Evolutionary conservation across 129 eudicot genomes (phyloP), one percentile per base, ranked within the genome.

Genomic region (Pittosporum tobira): DNA sequence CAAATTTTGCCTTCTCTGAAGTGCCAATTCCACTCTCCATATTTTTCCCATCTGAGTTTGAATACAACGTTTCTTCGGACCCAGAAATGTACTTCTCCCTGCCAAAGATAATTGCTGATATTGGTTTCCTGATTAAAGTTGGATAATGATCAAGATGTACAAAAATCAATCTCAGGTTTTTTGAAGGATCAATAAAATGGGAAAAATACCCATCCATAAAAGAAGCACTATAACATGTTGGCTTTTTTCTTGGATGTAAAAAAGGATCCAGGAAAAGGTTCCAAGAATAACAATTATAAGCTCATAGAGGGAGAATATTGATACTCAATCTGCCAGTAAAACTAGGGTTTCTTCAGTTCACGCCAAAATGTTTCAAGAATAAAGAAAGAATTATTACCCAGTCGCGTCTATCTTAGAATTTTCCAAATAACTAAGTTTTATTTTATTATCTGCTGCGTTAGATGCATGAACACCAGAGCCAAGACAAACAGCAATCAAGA

Each of bases 381-480:
- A 21, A 52, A 46, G 60, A 54, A 15, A 43, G 31, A 68, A 48
- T 55, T 63, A 53, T n/a, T 84, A 88, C 96, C 61, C 57, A 43
- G 51, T 59, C 46, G 34, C 70, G 10, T 42, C 77, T 64, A 64
- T 43, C 21, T 37, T 14, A 68, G 58, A 43, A 59, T 48, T 63
- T 47, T 67, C 62, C 50, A 61, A 44, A 49, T 15, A 63, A 47
- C 66, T 48, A 29, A 88, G 91, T 62, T 88, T 88, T 25, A 46
- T 75, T 70, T 59, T 54, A 58, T 81, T 81, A 61, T 88, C 96
- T n/a, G 72, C 71, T 24, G 85, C 82, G 61, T 81, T 85, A 58
- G 97, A 89, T 55, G 76, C 55, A 67, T 89, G 95, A 48, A 88
- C 88, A 22, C 73, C 74, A 22, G 93, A 71, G 25, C 88, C 97